These are phyloP conservation scores for Capsicum chinense DNA, from an alignment of 257 asterid genomes.

Conservation along the genomic window DNA sequence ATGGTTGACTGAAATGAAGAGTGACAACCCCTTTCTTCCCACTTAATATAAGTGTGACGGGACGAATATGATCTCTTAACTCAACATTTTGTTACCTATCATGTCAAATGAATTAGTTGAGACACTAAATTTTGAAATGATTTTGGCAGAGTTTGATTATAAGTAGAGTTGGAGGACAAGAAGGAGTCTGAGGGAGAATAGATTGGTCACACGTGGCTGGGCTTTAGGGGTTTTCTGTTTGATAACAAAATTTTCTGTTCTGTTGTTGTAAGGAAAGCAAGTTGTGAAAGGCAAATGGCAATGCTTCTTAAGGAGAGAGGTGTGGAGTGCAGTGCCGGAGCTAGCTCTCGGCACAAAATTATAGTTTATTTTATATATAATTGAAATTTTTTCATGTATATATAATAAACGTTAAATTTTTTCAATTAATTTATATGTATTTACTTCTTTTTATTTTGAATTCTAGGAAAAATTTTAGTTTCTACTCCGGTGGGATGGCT, in stretches of 20 bases:
- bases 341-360: no score
- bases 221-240: background rate
- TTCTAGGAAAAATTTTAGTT: no score
- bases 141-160: slow-evolving; percentile 32
- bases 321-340: background rate
- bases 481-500: background rate
- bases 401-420: no score
- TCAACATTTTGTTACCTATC: no score
- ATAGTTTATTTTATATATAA: no score
- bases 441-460: no score
- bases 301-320: background rate
- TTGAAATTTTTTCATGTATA: no score
- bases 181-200: slow-evolving; percentile 36
- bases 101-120: background rate
- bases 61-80: no score
- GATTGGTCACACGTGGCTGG: slow-evolving; percentile 36
- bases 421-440: no score
- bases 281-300: background rate
- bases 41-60: no score
- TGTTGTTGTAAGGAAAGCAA: background rate
- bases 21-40: background rate
- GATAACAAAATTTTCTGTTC: background rate
- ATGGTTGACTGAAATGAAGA: background rate
- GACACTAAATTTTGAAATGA: background rate
- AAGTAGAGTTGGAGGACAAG: slow-evolving; percentile 30